Evolutionary conservation across 768 basidiomycete genomes (phyloP).

Genomic region (Cystobasidium onofrii): DNA sequence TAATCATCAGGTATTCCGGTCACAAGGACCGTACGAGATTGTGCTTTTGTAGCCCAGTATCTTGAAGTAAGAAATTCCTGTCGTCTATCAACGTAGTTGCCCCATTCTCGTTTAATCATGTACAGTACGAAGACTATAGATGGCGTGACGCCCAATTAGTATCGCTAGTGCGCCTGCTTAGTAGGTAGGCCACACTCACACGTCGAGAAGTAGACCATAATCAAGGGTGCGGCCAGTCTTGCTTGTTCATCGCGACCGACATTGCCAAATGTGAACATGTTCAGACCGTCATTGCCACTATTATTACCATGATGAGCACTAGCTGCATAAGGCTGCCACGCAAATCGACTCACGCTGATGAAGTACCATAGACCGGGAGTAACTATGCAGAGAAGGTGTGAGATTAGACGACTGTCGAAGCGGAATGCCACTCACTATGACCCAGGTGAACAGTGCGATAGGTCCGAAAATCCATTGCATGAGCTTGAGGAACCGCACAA

Average conservation of each 20-base stretch:
- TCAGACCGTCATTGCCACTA: conserved; percentile 18
- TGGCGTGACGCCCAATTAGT: neutral
- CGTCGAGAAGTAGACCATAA: conserved; percentile 54
- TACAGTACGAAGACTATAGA: conserved; percentile 26
- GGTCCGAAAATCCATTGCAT: conserved; percentile 73
- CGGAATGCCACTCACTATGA: conserved; percentile 61
- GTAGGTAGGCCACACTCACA: neutral
- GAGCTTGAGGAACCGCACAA: conserved; percentile 76
- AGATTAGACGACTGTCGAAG: conserved; percentile 47
- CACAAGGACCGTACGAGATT: conserved; percentile 30
- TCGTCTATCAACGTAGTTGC: conserved; percentile 10
- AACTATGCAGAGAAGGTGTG: neutral
- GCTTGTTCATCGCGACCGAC: conserved; percentile 47
- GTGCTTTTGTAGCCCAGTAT: conserved; percentile 14
- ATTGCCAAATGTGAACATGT: conserved; percentile 26
- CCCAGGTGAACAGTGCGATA: conserved; percentile 77
- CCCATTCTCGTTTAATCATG: conserved; percentile 24
- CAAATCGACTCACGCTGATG: neutral
- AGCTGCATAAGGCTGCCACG: too few relatives aligned
- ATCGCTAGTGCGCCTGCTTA: neutral
- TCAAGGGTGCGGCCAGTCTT: conserved; percentile 70
- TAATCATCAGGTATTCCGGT: conserved; percentile 29
- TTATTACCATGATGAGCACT: neutral
- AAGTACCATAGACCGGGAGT: conserved; percentile 28
- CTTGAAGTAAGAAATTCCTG: conserved; percentile 29